Conservation (phyloP, 805 yeast species). For the Ogataea ganodermae region DNA sequence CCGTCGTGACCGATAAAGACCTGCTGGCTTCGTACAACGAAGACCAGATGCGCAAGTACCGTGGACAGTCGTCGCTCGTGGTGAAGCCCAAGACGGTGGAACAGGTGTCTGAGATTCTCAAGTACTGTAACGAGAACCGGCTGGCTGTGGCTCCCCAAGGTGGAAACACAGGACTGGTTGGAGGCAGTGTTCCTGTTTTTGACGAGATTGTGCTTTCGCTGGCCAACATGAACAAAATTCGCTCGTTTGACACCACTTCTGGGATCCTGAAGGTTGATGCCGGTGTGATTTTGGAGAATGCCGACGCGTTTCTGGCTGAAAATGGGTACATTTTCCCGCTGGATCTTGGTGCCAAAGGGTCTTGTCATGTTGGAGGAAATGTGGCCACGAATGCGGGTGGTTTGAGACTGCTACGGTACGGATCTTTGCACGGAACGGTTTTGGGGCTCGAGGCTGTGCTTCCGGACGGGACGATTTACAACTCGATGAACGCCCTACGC, state of each 20-base stretch:
- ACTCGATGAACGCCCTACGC: slow-evolving; percentile 81
- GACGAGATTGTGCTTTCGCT: slow-evolving; percentile 83
- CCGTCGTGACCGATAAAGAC: slow-evolving; percentile 54
- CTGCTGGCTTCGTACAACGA: slow-evolving; percentile 76
- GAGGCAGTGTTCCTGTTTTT: slow-evolving; percentile 90
- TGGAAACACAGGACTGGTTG: slow-evolving; percentile 95
- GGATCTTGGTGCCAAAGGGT: slow-evolving; percentile 95
- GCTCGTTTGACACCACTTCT: slow-evolving; percentile 77
- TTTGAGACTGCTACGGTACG: slow-evolving; percentile 79
- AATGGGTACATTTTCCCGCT: slow-evolving; percentile 90
- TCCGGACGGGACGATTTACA: slow-evolving; percentile 80
- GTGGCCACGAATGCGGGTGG: slow-evolving; percentile 98
- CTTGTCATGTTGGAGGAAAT: slow-evolving; percentile 93
- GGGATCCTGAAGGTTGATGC: slow-evolving; percentile 91
- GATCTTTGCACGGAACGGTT: slow-evolving; percentile 90
- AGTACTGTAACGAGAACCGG: slow-evolving; percentile 73
- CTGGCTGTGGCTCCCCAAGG: slow-evolving; percentile 95
- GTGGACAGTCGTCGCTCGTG: slow-evolving; percentile 81
- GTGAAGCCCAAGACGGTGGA: slow-evolving; percentile 80
- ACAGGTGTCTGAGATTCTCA: slow-evolving; percentile 74
- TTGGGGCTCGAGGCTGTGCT: slow-evolving; percentile 91
- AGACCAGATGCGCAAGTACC: slow-evolving; percentile 93
- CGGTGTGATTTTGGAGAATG: slow-evolving; percentile 84
- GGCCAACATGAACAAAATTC: slow-evolving; percentile 68
- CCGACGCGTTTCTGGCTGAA: slow-evolving; percentile 76